Percentiles rank a stretch among this genome's conserved stretches.
Conservation (phyloP, 495 filamentous ascomycete species). For the Penicillium cosmopolitanum region DNA sequence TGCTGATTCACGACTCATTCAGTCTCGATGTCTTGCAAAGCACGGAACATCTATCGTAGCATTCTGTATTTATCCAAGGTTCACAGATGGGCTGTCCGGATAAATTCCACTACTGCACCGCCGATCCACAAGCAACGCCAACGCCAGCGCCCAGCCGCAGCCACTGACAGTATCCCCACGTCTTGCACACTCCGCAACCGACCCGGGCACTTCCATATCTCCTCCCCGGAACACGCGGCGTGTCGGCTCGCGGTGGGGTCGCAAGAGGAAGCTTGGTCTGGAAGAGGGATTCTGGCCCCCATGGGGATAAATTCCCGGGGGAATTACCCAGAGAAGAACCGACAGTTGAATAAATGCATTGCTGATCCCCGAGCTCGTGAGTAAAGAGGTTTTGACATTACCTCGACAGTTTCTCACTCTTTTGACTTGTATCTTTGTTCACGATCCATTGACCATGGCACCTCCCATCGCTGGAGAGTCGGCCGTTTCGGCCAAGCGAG, state of each 20-base stretch:
- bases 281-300: constrained; percentile 5
- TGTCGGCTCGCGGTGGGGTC: constrained; percentile 4
- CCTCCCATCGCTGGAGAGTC: constrained; percentile 22
- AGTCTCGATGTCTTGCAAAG: not conserved
- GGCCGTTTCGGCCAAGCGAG: constrained; percentile 41
- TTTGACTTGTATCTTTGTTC: not conserved
- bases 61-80: constrained; percentile 5
- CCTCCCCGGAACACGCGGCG: constrained; percentile 6
- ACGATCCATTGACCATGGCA: constrained; percentile 16
- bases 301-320: constrained; percentile 16
- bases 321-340: constrained; percentile 5
- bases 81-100: not conserved
- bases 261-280: not conserved
- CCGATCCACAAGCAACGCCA: not conserved
- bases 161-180: not conserved
- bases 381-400: not conserved
- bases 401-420: not conserved
- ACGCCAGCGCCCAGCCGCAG: not conserved
- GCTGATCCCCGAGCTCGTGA: not conserved
- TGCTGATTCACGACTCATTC: not conserved
- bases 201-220: not conserved
- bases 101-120: not conserved
- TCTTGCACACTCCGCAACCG: not conserved
- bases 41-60: not conserved
- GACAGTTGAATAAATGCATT: not conserved